Evolutionary conservation across 75 land plant species (phyloP).

Genomic region (Sequoiadendron giganteum): DNA sequence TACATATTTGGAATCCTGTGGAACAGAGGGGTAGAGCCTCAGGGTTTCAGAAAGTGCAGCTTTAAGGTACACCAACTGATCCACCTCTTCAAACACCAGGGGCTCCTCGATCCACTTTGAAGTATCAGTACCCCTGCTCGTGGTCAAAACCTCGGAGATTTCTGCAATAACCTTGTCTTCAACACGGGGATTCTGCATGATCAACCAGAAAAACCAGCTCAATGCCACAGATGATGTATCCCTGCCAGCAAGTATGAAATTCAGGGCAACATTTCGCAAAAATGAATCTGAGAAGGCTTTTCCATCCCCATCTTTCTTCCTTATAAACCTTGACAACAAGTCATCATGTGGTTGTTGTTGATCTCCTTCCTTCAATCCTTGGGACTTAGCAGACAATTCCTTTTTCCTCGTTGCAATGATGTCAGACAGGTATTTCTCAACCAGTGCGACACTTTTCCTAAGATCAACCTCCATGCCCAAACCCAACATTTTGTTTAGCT

Average conservation of each 20-base stretch:
- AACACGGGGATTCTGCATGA: slow-evolving; percentile 44
- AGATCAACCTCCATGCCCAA: slow-evolving; percentile 56
- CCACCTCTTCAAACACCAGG: slow-evolving; percentile 54
- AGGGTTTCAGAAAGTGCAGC: slow-evolving; percentile 73
- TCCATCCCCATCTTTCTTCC: slow-evolving; percentile 34
- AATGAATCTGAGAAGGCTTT: slow-evolving; percentile 27
- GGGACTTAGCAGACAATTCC: slow-evolving; percentile 25
- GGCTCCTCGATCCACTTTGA: slow-evolving; percentile 40
- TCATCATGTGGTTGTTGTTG: slow-evolving; percentile 31
- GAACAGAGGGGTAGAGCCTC: slow-evolving; percentile 79
- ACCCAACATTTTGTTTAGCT: slow-evolving; percentile 33
- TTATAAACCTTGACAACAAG: slow-evolving; percentile 73
- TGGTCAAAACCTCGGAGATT: slow-evolving; percentile 30
- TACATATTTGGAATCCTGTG: slow-evolving; percentile 72
- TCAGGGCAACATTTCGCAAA: slow-evolving; percentile 55
- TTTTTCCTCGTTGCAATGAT: slow-evolving; percentile 40
- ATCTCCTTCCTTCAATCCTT: slow-evolving; percentile 22
- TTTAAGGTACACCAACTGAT: slow-evolving; percentile 61
- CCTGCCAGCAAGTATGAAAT: slow-evolving; percentile 80
- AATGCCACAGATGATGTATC: slow-evolving; percentile 79
- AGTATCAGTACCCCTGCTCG: slow-evolving; percentile 36
- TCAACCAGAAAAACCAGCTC: slow-evolving; percentile 81
- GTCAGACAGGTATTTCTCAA: slow-evolving; percentile 48
- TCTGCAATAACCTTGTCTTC: slow-evolving; percentile 55
- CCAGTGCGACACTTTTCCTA: slow-evolving; percentile 40